These are phyloP conservation scores for Teunomyces cretensis DNA, from an alignment of 805 yeast species.

Conservation along the genomic window DNA sequence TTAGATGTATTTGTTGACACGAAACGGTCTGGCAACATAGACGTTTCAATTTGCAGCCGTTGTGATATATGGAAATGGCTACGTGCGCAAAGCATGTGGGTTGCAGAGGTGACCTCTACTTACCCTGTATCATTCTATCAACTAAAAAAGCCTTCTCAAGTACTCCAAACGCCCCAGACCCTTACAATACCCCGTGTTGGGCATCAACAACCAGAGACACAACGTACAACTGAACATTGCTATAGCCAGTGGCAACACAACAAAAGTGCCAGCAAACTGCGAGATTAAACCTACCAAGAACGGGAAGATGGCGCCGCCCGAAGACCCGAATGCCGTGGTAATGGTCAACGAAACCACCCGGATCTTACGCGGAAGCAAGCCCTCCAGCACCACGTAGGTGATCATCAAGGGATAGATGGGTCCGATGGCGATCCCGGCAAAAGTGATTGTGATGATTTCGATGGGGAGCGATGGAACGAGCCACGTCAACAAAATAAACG, in stretches of 20 bases:
- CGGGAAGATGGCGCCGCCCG: slow-evolving; percentile 25
- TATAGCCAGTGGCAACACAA: slow-evolving; percentile 22
- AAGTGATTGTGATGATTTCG: slow-evolving; percentile 16
- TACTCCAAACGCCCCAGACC: background rate
- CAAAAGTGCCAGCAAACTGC: slow-evolving; percentile 21
- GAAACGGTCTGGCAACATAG: too few species aligned
- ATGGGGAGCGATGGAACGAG: slow-evolving; percentile 11
- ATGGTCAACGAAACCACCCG: slow-evolving; percentile 24
- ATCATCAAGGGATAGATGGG: slow-evolving; percentile 24
- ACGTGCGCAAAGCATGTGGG: too few species aligned
- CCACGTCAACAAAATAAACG: slow-evolving; percentile 17
- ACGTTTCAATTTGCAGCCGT: too few species aligned
- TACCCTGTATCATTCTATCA: too few species aligned
- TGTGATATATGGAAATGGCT: too few species aligned
- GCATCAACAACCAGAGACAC: slow-evolving; percentile 17
- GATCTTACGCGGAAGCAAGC: slow-evolving; percentile 22
- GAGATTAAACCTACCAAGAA: slow-evolving; percentile 22
- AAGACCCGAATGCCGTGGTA: slow-evolving; percentile 24
- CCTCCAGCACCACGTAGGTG: slow-evolving; percentile 15
- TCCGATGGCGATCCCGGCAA: slow-evolving; percentile 20
- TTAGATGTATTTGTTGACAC: too few species aligned
- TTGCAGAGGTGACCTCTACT: too few species aligned
- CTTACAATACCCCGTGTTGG: slow-evolving; percentile 9
- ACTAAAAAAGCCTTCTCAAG: background rate
- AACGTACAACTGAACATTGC: slow-evolving; percentile 16